Evolutionary conservation across 768 basidiomycete species (phyloP).

Genomic region (Thelephora ganbajun): DNA sequence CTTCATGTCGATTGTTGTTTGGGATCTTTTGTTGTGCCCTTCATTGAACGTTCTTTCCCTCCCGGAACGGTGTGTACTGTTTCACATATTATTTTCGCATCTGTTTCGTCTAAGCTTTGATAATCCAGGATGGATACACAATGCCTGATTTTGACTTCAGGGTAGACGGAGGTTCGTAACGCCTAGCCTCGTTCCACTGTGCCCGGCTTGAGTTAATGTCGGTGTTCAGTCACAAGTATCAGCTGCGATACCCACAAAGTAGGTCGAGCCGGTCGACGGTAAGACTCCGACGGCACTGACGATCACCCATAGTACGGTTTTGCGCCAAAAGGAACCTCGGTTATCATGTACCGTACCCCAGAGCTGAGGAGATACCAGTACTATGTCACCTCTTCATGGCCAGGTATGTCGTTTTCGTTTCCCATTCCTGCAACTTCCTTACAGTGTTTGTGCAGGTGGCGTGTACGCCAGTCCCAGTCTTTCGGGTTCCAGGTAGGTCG

Average conservation of each 20-base stretch:
- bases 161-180: constrained; percentile 38
- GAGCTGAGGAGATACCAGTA: constrained; percentile 74
- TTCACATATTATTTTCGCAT: background rate
- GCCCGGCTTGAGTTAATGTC: too few relatives aligned
- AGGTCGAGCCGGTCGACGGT: constrained; percentile 3
- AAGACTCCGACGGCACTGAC: constrained; percentile 5
- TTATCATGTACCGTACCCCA: constrained; percentile 84
- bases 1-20: constrained; percentile 93
- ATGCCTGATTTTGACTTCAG: constrained; percentile 79
- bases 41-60: constrained; percentile 38
- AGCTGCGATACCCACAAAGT: constrained; percentile 96
- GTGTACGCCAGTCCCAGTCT: constrained; percentile 85
- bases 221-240: constrained; percentile 60
- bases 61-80: background rate
- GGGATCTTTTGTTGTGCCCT: constrained; percentile 89
- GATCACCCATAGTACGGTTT: constrained; percentile 61
- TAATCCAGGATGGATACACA: constrained; percentile 43
- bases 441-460: constrained; percentile 38
- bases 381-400: constrained; percentile 72
- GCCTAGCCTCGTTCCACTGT: too few relatives aligned
- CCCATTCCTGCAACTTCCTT: constrained; percentile 1
- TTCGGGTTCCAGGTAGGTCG: constrained; percentile 71
- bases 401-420: constrained; percentile 29
- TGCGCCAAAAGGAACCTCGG: constrained; percentile 89
- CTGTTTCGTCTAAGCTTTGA: constrained; percentile 2